phyloP scores from a whole-genome alignment of 768 basidiomycete species.

The Termitomyces sp. region DNA sequence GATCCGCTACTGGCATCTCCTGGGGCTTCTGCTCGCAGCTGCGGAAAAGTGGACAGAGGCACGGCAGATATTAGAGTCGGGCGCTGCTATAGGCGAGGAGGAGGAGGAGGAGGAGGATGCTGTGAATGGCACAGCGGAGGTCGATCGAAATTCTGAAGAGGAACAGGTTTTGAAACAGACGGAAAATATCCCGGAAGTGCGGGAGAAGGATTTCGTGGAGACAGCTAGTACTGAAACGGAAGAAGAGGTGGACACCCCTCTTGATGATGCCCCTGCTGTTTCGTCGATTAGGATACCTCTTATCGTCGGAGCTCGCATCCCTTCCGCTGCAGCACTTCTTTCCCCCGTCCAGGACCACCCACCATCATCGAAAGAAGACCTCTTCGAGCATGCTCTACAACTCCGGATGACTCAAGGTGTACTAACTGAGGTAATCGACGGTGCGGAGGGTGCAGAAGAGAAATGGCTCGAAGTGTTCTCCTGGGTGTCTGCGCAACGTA shows the following conservation, averaged over 20 bases:
- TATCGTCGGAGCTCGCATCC: slow-evolving; percentile 28
- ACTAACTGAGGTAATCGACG: slow-evolving; percentile 78
- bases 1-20: slow-evolving; percentile 86
- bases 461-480: slow-evolving; percentile 83
- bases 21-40: slow-evolving; percentile 79
- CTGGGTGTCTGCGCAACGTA: slow-evolving; percentile 71
- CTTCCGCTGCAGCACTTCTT: slow-evolving; percentile 40
- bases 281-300: slow-evolving; percentile 9
- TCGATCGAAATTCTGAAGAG: background rate
- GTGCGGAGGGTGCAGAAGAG: slow-evolving; percentile 76
- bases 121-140: slow-evolving; percentile 14
- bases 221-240: background rate
- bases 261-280: background rate
- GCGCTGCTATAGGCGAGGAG: slow-evolving; percentile 45
- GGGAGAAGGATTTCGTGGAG: background rate
- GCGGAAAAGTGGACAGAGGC: slow-evolving; percentile 80
- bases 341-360: slow-evolving; percentile 45
- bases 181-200: background rate
- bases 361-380: slow-evolving; percentile 46
- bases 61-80: slow-evolving; percentile 72
- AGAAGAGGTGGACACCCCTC: background rate
- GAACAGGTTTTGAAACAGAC: too few relatives aligned
- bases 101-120: slow-evolving; percentile 16
- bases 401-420: slow-evolving; percentile 83
- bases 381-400: slow-evolving; percentile 79